These are phyloP conservation scores for Biscogniauxia mediterranea DNA, from an alignment of 2,329 filamentous ascomycete species.

Conservation along the genomic window DNA sequence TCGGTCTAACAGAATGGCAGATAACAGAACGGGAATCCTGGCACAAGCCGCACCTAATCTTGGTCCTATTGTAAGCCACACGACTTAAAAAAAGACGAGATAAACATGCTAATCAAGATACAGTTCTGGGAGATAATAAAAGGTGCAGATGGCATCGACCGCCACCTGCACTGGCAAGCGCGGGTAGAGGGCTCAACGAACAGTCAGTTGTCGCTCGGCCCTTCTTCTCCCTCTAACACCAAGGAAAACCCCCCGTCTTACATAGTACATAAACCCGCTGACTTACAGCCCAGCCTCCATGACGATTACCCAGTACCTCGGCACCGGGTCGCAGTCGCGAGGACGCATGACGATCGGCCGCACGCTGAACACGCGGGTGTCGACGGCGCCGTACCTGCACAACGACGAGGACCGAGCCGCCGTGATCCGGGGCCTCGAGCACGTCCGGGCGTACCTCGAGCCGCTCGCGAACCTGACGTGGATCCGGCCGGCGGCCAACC, in stretches of 20 bases:
- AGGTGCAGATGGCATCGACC: constrained; percentile 54
- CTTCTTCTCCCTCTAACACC: not conserved
- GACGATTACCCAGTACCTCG: constrained; percentile 58
- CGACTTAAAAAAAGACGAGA: too few species aligned
- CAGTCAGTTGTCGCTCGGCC: too few species aligned
- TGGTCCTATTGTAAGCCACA: constrained; percentile 47
- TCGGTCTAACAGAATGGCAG: constrained; percentile 25
- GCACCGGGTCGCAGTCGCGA: constrained; percentile 57
- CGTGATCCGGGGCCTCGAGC: constrained; percentile 59
- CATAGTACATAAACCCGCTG: not conserved
- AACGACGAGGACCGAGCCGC: constrained; percentile 56
- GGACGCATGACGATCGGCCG: constrained; percentile 58
- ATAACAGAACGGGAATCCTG: constrained; percentile 42
- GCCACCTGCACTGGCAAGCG: constrained; percentile 63
- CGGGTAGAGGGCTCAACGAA: constrained; percentile 49
- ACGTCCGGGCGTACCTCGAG: constrained; percentile 51
- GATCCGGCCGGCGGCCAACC: constrained; percentile 50
- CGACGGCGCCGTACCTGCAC: constrained; percentile 55
- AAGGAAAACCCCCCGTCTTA: not conserved
- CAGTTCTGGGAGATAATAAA: constrained; percentile 54
- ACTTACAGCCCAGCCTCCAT: constrained; percentile 38
- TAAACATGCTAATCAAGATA: not conserved
- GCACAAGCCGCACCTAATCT: constrained; percentile 64
- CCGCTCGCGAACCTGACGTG: constrained; percentile 54
- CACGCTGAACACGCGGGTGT: constrained; percentile 56